These are phyloP conservation scores for Backusella mclennaniae DNA, from an alignment of 192 early-diverging fungal genomes.

Conservation along the genomic window DNA sequence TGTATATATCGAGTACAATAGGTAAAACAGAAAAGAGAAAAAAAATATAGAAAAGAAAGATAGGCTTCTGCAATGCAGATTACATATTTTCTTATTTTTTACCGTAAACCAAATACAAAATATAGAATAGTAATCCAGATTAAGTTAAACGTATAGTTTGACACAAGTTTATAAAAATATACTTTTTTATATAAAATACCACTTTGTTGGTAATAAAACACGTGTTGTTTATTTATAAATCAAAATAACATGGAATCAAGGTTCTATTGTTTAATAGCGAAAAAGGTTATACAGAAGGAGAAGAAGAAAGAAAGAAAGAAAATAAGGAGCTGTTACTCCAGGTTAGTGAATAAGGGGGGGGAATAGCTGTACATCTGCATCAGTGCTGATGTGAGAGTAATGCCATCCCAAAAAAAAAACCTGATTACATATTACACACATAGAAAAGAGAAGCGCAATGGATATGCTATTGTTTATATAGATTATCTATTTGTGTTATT, in stretches of 20 bases:
- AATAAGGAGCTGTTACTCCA: background rate
- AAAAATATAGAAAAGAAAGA: background rate
- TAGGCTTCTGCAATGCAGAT: background rate
- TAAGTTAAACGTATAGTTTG: background rate
- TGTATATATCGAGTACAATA: background rate
- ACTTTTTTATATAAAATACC: background rate
- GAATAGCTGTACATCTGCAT: background rate
- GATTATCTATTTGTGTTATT: background rate
- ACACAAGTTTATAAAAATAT: background rate
- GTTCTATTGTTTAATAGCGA: background rate
- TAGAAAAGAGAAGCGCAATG: background rate
- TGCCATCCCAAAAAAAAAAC: background rate
- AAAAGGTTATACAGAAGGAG: slow-evolving; percentile 1
- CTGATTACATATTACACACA: slow-evolving; percentile 5
- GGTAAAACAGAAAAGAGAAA: background rate
- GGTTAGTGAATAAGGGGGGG: background rate
- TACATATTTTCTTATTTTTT: background rate
- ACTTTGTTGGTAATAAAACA: background rate
- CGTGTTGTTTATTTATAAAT: slow-evolving; percentile 8
- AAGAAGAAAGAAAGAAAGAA: background rate
- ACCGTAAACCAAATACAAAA: background rate
- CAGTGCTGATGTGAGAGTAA: slow-evolving; percentile 2
- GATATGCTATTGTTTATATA: background rate
- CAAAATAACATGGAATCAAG: background rate
- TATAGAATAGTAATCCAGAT: background rate